Percentiles rank a stretch among this genome's conserved stretches.
Conservation (phyloP, 116 monocot species). For the Zostera marina region DNA sequence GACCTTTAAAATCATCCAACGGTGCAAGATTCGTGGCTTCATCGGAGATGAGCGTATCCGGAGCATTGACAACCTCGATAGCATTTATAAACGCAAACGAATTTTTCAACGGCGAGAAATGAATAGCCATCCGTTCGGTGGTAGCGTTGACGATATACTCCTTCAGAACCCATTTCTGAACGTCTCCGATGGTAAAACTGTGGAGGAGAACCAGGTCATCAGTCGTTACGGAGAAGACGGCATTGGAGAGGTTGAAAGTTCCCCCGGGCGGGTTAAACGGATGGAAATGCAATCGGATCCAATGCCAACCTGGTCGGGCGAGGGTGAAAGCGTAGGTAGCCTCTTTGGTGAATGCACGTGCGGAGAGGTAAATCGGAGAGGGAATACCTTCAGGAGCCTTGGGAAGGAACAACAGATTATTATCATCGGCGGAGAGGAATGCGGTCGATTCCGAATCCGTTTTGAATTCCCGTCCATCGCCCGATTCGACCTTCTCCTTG, state of each 20-base stretch:
- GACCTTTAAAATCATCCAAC: constrained; percentile 15
- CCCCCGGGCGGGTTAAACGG: constrained; percentile 21
- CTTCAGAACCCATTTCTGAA: too few species aligned
- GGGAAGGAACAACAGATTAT: background rate
- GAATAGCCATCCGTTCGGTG: constrained; percentile 18
- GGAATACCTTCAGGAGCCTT: constrained; percentile 5
- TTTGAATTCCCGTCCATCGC: constrained; percentile 62
- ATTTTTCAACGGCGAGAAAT: constrained; percentile 38
- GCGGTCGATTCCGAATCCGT: constrained; percentile 66
- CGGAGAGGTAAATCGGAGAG: constrained; percentile 34
- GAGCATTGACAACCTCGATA: constrained; percentile 60
- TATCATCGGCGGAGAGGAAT: constrained; percentile 32
- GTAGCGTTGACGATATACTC: background rate
- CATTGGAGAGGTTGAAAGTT: constrained; percentile 46
- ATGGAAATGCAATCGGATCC: constrained; percentile 50
- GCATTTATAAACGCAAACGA: constrained; percentile 93
- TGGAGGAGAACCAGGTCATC: constrained; percentile 45
- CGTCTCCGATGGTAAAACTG: too few species aligned
- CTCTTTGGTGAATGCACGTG: constrained; percentile 47
- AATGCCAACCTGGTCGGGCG: constrained; percentile 46
- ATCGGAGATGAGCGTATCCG: constrained; percentile 39
- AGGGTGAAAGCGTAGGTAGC: constrained; percentile 72
- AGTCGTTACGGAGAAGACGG: constrained; percentile 48
- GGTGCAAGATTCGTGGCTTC: constrained; percentile 15
- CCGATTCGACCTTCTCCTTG: constrained; percentile 11